Percentiles rank a stretch among this genome's conserved stretches.
phyloP scores from a whole-genome alignment of 192 early-diverging fungal species.

The Haplosporangium gracile region DNA sequence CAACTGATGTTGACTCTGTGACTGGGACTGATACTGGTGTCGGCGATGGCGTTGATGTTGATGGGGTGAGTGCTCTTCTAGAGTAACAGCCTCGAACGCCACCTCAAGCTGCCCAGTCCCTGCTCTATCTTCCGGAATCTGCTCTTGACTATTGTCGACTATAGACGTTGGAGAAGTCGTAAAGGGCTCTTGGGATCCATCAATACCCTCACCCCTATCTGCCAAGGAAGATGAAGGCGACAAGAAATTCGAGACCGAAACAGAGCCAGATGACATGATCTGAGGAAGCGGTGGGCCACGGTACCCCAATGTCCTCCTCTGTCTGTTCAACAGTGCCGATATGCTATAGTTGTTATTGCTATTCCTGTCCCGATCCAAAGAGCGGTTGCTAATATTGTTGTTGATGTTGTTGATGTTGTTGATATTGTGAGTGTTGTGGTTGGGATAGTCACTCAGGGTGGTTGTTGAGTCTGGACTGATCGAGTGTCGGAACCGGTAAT shows the following conservation, averaged over 20 bases:
- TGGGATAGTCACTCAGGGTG: background rate
- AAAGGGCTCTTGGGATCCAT: background rate
- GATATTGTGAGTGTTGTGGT: background rate
- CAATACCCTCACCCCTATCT: background rate
- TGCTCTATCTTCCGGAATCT: background rate
- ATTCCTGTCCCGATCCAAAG: background rate
- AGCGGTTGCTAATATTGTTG: background rate
- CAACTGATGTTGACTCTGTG: background rate
- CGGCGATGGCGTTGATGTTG: background rate
- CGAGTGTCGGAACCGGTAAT: conserved; percentile 13
- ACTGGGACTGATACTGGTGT: background rate
- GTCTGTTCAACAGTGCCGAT: background rate
- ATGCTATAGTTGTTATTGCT: background rate
- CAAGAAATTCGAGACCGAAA: background rate
- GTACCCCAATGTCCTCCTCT: background rate
- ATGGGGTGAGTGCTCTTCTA: background rate
- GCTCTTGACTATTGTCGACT: background rate
- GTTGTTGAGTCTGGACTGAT: background rate
- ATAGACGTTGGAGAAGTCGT: background rate
- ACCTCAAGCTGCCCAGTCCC: background rate
- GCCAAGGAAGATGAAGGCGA: background rate
- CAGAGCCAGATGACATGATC: background rate
- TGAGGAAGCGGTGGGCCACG: background rate
- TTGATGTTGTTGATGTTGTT: background rate
- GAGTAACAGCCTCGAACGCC: background rate